phyloP scores from a whole-genome alignment of 108 stramenopile genomes.

The Parietichytrium sp. region DNA sequence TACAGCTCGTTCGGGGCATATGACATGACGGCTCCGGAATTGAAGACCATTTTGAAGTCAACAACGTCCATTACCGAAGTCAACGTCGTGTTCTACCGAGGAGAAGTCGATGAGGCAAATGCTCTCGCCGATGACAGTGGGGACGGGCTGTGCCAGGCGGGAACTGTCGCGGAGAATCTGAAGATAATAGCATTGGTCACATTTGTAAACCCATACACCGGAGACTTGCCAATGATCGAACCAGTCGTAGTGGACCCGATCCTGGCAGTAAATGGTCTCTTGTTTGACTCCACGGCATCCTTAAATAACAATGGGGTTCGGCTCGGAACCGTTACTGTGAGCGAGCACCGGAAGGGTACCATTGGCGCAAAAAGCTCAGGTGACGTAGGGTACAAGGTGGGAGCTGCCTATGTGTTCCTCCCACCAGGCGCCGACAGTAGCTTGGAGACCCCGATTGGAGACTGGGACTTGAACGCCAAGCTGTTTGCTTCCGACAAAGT shows the following conservation, averaged over 20 bases:
- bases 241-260: not conserved
- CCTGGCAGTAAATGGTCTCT: too few relatives aligned
- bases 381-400: not conserved
- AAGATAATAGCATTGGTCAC: constrained; percentile 23
- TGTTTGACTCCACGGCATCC: not conserved
- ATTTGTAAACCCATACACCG: constrained; percentile 1
- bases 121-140: not conserved
- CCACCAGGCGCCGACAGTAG: not conserved
- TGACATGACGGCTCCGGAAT: not conserved
- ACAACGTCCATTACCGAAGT: constrained; percentile 31
- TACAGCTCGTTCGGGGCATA: not conserved
- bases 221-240: not conserved
- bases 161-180: not conserved
- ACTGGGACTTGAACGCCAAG: not conserved
- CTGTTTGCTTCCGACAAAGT: not conserved
- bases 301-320: not conserved
- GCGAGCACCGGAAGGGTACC: not conserved
- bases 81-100: not conserved
- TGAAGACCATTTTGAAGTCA: not conserved
- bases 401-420: constrained; percentile 2
- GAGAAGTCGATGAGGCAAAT: not conserved
- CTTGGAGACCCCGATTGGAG: not conserved
- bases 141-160: constrained; percentile 8
- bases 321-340: not conserved
- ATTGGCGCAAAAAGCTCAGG: not conserved